phyloP scores from a whole-genome alignment of 2,329 filamentous ascomycete species.

The Orbilia quercus region DNA sequence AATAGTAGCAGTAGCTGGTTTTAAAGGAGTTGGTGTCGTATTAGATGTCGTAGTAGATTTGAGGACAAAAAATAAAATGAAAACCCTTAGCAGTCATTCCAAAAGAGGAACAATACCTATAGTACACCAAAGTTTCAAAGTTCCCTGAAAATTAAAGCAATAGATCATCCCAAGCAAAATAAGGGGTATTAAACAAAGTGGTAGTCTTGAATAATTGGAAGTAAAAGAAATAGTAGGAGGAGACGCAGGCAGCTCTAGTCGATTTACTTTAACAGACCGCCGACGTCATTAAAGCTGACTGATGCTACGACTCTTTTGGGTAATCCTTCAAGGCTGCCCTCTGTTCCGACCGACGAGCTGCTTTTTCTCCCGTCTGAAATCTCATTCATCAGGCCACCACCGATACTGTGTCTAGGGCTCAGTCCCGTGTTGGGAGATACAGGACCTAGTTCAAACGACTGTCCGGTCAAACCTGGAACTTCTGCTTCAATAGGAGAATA shows the following conservation, averaged over 20 bases:
- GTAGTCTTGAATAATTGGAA: neutral
- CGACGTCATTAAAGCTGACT: conserved; percentile 34
- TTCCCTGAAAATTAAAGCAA: no score
- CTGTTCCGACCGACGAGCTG: conserved; percentile 14
- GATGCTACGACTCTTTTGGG: conserved; percentile 6
- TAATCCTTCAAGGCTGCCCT: conserved; percentile 6
- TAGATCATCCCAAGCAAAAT: neutral
- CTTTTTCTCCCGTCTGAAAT: conserved; percentile 16
- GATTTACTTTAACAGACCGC: conserved; percentile 40
- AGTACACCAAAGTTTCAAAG: neutral
- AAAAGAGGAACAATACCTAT: conserved; percentile 3
- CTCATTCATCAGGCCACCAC: conserved; percentile 37
- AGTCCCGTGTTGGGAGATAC: conserved; percentile 5
- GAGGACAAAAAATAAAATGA: neutral
- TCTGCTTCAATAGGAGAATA: conserved; percentile 42
- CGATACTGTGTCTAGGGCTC: conserved; percentile 45
- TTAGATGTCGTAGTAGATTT: neutral
- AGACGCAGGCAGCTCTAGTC: neutral
- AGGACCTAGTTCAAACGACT: conserved; percentile 43
- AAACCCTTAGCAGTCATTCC: neutral
- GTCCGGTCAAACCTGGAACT: conserved; percentile 26
- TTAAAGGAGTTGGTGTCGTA: neutral
- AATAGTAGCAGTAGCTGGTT: neutral
- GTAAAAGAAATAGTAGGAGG: neutral
- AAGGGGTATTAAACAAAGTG: neutral